A percentile compares a stretch with the other conserved stretches of the same genome.
These are phyloP conservation scores for Nicotiana tomentosiformis DNA, from an alignment of 257 asterid genomes.

Conservation along the genomic window DNA sequence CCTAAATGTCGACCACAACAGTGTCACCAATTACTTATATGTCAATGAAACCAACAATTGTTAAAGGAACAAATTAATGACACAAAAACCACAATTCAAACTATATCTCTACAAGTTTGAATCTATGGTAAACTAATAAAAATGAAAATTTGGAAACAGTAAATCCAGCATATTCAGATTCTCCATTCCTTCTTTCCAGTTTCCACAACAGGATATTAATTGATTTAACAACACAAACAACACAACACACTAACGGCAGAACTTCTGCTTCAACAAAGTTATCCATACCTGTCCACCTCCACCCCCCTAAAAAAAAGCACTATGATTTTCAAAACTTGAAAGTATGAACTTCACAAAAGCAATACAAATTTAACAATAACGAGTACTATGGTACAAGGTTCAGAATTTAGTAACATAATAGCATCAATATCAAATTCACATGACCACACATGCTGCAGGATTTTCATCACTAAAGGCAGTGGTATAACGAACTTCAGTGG, in stretches of 20 bases:
- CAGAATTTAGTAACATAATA: not conserved
- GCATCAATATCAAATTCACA: constrained; percentile 36
- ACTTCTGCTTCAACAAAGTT: not conserved
- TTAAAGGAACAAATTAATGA: not conserved
- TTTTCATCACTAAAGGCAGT: constrained; percentile 96
- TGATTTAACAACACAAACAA: not conserved
- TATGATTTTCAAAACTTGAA: not conserved
- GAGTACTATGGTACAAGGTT: not conserved
- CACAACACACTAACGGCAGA: not conserved
- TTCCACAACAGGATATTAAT: not conserved
- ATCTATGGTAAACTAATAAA: not conserved
- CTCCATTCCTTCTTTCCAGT: not conserved
- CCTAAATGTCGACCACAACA: not conserved
- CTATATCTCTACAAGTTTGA: too few species aligned
- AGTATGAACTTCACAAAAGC: not conserved
- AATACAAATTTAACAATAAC: not conserved
- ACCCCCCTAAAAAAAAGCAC: too few species aligned
- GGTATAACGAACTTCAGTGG: constrained; percentile 91
- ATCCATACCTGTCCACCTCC: too few species aligned
- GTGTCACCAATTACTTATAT: not conserved
- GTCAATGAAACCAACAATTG: not conserved
- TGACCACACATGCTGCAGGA: constrained; percentile 71
- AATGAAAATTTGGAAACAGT: too few species aligned
- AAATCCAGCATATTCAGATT: not conserved
- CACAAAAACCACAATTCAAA: not conserved